Base-by-base conservation (phyloP, 1,139 yeast genomes). In the Debaryomyces fabryi region DNA sequence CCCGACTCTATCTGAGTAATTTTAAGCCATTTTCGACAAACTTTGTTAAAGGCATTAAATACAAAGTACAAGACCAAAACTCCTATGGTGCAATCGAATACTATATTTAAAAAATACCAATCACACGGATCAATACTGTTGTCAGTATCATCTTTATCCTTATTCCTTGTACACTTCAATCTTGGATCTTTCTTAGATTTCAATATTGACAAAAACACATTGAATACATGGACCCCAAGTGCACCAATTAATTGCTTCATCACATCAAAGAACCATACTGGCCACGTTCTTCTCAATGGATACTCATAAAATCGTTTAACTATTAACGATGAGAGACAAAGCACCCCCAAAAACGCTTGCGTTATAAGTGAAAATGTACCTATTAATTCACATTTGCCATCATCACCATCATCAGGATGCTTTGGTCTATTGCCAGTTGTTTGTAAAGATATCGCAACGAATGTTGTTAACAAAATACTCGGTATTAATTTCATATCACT, bases 41-140 rank as follows among this genome's bases (percentile, higher is more conserved):
- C 82, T 43, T 70, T 63, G 41, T 88, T 74, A 3, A 81, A 69
- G 1, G 71, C 62, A 37, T 62, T 66, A 52, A 76, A 75, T 13
- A 87, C 86, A 9, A 80, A 61, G 35, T 69, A 91, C 38, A 93
- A 73, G 3, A 92, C 78, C 21, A 95, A 95, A 2, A 91, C 96
- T 0, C 99, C 99, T n/a, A 92, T 78, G 0, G 99, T 93, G 40
- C 98, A 92, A 65, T 93, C 99, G 62, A 92, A 80, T 18, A 92
- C 77, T 39, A 92, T 81, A 60, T 88, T 93, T 48, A 93, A 73
- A 60, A 93, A 92, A 69, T 93, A 93, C 96, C 97, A 92, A 57
- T 87, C 90, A 62, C 96, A 88, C 7, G 92, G 92, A 56, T 86
- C 78, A 32, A 46, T 54, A 18, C 51, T 56, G 29, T 47, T 52